Evolutionary conservation across 2,329 filamentous ascomycete species (phyloP), one percentile per base, ranked within the genome.

Genomic region (Microsporum canis): DNA sequence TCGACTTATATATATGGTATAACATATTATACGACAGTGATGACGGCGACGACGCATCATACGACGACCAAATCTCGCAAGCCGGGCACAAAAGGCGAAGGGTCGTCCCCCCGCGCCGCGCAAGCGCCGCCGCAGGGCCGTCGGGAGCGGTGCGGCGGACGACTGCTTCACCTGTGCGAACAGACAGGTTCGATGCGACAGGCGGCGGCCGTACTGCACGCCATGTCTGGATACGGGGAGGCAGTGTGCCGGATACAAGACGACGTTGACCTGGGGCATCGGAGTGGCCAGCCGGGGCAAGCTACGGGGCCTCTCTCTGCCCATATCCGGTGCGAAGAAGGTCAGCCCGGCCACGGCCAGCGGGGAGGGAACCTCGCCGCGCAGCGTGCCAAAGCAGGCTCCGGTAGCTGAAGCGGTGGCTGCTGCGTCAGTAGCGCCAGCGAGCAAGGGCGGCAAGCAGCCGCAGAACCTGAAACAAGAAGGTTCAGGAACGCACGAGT

Each of bases 161-260:
- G 92, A 97, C 76, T 99, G 92, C 82, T 96, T 96, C 73, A 86
- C 91, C 49, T 99, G 92, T 78, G 83, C 86, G 67, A 94, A 91
- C 77, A 84, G 88, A 71, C 86, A 85, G 68, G 81, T 87, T 65
- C 88, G 89, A 75, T 99, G 92, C 78, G 92, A 97, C 76, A 86
- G 92, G 68, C 85, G 90, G 71, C 84, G 92, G 69, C 92, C 92
- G 6, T 97, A 96, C 76, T 97, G 94, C 77, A 91, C 91, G 51
- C 91, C 91, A 76, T 99, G 92, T 74, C 83, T 97, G 65, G 89
- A 96, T 68, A 82, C 90, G 65, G 91, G 91, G 66, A 91, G 90
- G 72, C 91, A 95, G 71, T 97, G 92, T 77, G 91, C 89, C 33
- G 92, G 92, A 63, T 97, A 97, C 80, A 95, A 95, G 78, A 97